These are phyloP conservation scores for Acacia crassicarpa DNA, from an alignment of 306 rosid genomes.

Conservation along the genomic window DNA sequence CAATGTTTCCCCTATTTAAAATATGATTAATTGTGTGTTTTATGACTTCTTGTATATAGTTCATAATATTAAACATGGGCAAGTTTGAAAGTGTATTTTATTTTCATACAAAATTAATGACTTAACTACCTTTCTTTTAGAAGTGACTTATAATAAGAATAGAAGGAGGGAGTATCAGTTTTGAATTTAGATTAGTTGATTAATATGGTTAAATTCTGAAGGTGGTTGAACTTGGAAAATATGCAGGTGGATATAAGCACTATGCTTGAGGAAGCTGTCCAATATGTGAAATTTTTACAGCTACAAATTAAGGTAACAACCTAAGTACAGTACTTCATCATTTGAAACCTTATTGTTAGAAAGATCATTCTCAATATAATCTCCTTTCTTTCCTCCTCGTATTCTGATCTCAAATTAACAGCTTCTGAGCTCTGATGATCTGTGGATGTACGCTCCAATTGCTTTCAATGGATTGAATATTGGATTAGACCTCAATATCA, in stretches of 20 bases:
- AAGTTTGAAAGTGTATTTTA: too few relatives aligned
- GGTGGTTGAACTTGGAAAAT: neutral
- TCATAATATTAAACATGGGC: too few relatives aligned
- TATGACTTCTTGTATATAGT: too few relatives aligned
- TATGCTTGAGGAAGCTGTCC: constrained; percentile 96
- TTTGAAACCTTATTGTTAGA: constrained; percentile 18
- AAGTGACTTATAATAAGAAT: too few relatives aligned
- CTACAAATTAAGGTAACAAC: constrained; percentile 82
- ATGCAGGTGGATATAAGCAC: constrained; percentile 93
- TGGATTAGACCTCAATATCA: constrained; percentile 37
- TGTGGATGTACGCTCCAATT: constrained; percentile 94
- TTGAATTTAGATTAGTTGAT: too few relatives aligned
- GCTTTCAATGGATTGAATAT: constrained; percentile 88
- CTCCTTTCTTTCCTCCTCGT: neutral
- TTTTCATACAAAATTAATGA: too few relatives aligned
- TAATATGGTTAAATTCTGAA: too few relatives aligned
- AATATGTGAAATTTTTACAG: constrained; percentile 82
- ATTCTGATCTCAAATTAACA: constrained; percentile 37
- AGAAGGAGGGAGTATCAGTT: too few relatives aligned
- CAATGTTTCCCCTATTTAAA: too few relatives aligned
- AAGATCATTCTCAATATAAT: neutral
- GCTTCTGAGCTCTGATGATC: constrained; percentile 85
- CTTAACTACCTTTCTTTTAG: too few relatives aligned
- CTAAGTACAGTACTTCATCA: constrained; percentile 33
- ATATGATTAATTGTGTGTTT: too few relatives aligned